Conservation (phyloP, 2,329 filamentous ascomycete genomes). For the Penicillium corylophilum region DNA sequence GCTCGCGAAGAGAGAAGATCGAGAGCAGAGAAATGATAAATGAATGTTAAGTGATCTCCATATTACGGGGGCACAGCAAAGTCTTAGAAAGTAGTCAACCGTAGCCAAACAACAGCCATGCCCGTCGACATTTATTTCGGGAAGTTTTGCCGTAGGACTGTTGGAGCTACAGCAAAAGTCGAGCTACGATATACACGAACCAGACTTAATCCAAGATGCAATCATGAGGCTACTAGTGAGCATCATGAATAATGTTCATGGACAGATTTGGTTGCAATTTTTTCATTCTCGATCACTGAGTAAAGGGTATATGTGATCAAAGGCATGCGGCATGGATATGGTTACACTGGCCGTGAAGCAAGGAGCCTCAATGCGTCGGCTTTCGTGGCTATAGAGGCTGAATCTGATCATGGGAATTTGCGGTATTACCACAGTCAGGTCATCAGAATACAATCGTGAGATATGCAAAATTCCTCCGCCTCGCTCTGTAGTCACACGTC, state of each 20-base stretch:
- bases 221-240: no score
- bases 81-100: no score
- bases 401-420: neutral
- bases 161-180: no score
- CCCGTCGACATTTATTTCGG: no score
- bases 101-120: no score
- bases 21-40: no score
- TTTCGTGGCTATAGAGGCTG: neutral
- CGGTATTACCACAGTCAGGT: neutral
- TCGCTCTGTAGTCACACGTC: neutral
- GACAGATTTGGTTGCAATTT: neutral
- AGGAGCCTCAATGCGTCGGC: neutral
- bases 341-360: neutral
- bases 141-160: no score
- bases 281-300: neutral
- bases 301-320: neutral
- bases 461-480: neutral
- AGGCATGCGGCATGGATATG: neutral
- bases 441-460: neutral
- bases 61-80: no score
- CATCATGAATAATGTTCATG: neutral
- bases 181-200: no score
- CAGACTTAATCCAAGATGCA: no score
- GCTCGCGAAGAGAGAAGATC: no score
- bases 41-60: no score